These are phyloP conservation scores for Penicillium turbatum DNA, from an alignment of 495 filamentous ascomycete genomes.

Conservation along the genomic window DNA sequence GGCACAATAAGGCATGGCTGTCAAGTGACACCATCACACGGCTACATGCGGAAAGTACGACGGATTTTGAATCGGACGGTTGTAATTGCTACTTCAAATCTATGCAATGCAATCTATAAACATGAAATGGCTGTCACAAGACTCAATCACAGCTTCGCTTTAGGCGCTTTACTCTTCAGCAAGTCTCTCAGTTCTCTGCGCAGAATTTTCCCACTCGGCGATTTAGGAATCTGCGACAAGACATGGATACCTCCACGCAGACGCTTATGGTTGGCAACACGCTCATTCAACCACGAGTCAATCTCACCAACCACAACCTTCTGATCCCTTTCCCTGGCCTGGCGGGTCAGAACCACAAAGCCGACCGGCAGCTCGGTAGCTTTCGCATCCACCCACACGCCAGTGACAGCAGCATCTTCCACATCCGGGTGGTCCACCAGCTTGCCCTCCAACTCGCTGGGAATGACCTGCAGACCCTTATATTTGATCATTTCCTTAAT, in stretches of 20 bases:
- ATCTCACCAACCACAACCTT: slow-evolving; percentile 27
- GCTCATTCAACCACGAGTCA: slow-evolving; percentile 40
- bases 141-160: slow-evolving; percentile 11
- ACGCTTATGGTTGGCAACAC: slow-evolving; percentile 61
- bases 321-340: slow-evolving; percentile 29
- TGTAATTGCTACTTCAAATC: background rate
- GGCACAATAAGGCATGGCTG: background rate
- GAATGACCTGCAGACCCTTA: slow-evolving; percentile 71
- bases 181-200: slow-evolving; percentile 54
- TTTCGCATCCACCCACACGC: slow-evolving; percentile 53
- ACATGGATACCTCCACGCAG: slow-evolving; percentile 72
- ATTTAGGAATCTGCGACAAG: slow-evolving; percentile 71
- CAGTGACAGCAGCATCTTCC: slow-evolving; percentile 70
- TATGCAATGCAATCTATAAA: background rate
- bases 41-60: background rate
- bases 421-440: slow-evolving; percentile 62
- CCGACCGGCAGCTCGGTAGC: slow-evolving; percentile 71
- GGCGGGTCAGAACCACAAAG: slow-evolving; percentile 55
- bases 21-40: background rate
- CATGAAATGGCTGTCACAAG: background rate
- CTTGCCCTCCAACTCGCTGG: slow-evolving; percentile 71
- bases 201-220: slow-evolving; percentile 73
- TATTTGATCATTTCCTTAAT: slow-evolving; percentile 82
- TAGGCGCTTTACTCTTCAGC: slow-evolving; percentile 19
- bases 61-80: background rate